Percentiles rank a stretch among this genome's conserved stretches.
phyloP scores from a whole-genome alignment of 75 land plant species.

The Picea glauca region DNA sequence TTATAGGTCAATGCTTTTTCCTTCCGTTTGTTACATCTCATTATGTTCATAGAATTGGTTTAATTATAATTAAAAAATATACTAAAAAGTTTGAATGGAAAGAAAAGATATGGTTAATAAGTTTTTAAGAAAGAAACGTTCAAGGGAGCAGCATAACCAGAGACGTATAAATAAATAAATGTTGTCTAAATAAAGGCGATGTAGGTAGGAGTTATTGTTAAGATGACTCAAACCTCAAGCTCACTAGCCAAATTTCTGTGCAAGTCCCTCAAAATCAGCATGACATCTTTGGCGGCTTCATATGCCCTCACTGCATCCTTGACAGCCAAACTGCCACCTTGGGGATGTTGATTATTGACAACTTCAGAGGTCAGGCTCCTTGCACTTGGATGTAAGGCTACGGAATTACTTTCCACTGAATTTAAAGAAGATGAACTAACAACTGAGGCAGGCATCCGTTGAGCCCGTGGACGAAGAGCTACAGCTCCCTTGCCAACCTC shows the following conservation, averaged over 20 bases:
- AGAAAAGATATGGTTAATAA: too few relatives aligned
- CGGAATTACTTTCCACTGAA: constrained; percentile 9
- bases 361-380: constrained; percentile 19
- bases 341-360: constrained; percentile 48
- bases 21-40: too few relatives aligned
- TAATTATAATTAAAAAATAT: too few relatives aligned
- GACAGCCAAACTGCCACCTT: constrained; percentile 25
- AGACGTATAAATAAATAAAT: too few relatives aligned
- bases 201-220: too few relatives aligned
- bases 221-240: constrained; percentile 66
- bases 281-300: constrained; percentile 97
- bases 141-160: too few relatives aligned
- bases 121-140: too few relatives aligned
- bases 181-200: too few relatives aligned
- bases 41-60: too few relatives aligned
- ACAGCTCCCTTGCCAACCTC: constrained; percentile 18
- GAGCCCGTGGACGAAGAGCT: background rate
- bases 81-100: too few relatives aligned
- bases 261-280: constrained; percentile 90
- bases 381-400: constrained; percentile 14
- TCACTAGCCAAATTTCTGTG: constrained; percentile 88
- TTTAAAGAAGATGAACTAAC: constrained; percentile 13
- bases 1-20: too few relatives aligned
- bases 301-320: constrained; percentile 71
- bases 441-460: background rate